Percentiles rank a stretch among this genome's conserved stretches.
Evolutionary conservation across 2,329 filamentous ascomycete species (phyloP).

Genomic region (Huntiella savannae): DNA sequence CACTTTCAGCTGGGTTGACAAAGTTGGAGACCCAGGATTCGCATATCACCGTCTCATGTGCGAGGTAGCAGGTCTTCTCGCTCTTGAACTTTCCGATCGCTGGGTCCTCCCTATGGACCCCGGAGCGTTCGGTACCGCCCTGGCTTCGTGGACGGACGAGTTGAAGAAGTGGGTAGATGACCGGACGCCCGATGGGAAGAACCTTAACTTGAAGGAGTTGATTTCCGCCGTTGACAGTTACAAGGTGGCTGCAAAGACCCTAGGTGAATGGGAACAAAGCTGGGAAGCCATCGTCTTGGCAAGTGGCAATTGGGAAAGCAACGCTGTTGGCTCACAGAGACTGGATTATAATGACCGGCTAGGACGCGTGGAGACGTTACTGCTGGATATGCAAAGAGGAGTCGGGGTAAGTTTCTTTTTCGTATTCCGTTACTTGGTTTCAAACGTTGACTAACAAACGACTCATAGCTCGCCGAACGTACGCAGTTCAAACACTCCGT

Average conservation of each 20-base stretch:
- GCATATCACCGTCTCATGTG: conserved; percentile 61
- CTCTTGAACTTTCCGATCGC: conserved; percentile 67
- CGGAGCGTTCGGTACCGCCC: conserved; percentile 45
- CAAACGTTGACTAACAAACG: conserved; percentile 11
- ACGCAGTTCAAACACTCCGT: conserved; percentile 89
- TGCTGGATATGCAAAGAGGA: conserved; percentile 55
- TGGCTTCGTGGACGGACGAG: conserved; percentile 46
- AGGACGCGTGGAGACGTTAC: conserved; percentile 60
- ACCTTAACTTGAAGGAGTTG: conserved; percentile 18
- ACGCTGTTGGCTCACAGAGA: conserved; percentile 46
- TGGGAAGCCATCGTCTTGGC: conserved; percentile 60
- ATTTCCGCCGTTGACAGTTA: conserved; percentile 42
- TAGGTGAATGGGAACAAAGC: conserved; percentile 49
- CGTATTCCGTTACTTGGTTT: conserved; percentile 1
- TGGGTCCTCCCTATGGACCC: conserved; percentile 72
- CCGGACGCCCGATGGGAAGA: conserved; percentile 23
- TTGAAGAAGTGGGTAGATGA: conserved; percentile 46
- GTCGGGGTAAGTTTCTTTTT: conserved; percentile 49
- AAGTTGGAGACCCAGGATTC: conserved; percentile 65
- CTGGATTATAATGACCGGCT: conserved; percentile 62
- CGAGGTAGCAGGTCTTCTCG: conserved; percentile 62
- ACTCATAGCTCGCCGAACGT: conserved; percentile 52
- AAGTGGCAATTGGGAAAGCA: conserved; percentile 57
- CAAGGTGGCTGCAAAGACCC: conserved; percentile 27
- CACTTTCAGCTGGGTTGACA: conserved; percentile 69